Evolutionary conservation across 208 protist genomes (phyloP), one percentile per base, ranked within the genome.

Genomic region (Leishmania guyanensis): DNA sequence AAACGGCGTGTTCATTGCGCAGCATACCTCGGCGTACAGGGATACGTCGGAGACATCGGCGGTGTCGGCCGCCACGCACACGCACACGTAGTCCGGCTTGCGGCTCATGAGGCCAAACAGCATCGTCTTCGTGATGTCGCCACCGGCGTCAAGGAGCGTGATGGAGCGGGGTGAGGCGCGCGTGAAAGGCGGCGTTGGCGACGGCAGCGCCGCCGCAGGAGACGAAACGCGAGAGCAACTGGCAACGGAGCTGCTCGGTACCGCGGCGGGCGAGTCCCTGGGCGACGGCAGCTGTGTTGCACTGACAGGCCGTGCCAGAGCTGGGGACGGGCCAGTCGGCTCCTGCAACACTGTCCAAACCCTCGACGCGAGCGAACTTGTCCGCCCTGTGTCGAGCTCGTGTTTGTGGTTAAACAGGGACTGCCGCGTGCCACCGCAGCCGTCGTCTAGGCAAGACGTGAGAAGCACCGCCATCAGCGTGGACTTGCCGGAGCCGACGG

Each of bases 371-470:
- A 99, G 93, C 48, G 90, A 96, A n/a, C 91, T 97, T 2, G 99
- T 99, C 48, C 95, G 88, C 5, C 98, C 98, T 12, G 89, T 94
- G 58, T 97, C 86, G 16, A 99, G 83, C 84, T 99, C 98, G 85
- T 99, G 99, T 74, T 98, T 97, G 94, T 99, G 99, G 77, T 94
- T 97, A 84, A 98, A 99, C 20, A 99, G 86, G 0, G 84, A 78
- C 70, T 97, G 92, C 22, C 96, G 88, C 16, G 87, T 91, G 77
- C 88, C 89, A 16, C 96, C 96, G 66, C 82, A 70, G 62, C 94
- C 95, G 80, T 98, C 89, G 78, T 98, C 96, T 0, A 97, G 88
- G 51, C 78, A 77, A 17, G 86, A 85, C 51, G 82, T 92, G 60
- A 97, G 88, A 4, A 97, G 80, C 43, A 95, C 91, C 48, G 86